Evolutionary conservation across 2,329 filamentous ascomycete species (phyloP).

Genomic region (Pyricularia sp.): DNA sequence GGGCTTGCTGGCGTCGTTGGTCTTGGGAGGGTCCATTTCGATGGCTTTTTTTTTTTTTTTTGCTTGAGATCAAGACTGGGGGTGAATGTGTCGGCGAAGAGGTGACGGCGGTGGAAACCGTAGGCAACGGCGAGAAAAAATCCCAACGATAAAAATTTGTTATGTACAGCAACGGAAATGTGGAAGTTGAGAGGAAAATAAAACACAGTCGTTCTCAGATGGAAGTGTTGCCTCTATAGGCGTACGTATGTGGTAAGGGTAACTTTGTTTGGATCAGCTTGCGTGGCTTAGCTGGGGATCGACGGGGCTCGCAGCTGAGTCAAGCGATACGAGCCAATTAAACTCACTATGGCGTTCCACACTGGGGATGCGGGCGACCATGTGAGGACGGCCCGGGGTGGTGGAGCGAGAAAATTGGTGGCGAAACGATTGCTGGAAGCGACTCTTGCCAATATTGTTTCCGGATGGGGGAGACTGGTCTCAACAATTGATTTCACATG

Average conservation of each 20-base stretch:
- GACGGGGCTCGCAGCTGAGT: background rate
- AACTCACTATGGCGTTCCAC: background rate
- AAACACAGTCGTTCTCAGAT: background rate
- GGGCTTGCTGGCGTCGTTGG: constrained; percentile 27
- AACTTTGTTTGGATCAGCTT: background rate
- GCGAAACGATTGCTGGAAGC: background rate
- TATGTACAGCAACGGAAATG: background rate
- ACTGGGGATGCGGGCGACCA: background rate
- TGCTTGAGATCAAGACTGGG: background rate
- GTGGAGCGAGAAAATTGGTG: background rate
- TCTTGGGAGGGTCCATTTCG: constrained; percentile 1
- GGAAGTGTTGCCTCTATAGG: background rate
- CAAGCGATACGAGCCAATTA: background rate
- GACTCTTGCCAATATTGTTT: background rate
- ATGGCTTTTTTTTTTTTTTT: background rate
- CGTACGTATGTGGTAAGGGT: too few species aligned
- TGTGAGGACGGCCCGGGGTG: background rate
- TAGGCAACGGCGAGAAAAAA: background rate
- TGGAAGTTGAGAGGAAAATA: background rate
- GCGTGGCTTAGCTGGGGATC: background rate
- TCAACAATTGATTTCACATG: background rate
- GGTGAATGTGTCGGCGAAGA: background rate
- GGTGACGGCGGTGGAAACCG: background rate
- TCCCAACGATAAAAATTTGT: background rate
- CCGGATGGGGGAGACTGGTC: too few species aligned